A percentile compares a stretch with the other conserved stretches of the same genome.
These are phyloP conservation scores for Nitzschia sp. DNA, from an alignment of 108 stramenopile species.

Conservation along the genomic window DNA sequence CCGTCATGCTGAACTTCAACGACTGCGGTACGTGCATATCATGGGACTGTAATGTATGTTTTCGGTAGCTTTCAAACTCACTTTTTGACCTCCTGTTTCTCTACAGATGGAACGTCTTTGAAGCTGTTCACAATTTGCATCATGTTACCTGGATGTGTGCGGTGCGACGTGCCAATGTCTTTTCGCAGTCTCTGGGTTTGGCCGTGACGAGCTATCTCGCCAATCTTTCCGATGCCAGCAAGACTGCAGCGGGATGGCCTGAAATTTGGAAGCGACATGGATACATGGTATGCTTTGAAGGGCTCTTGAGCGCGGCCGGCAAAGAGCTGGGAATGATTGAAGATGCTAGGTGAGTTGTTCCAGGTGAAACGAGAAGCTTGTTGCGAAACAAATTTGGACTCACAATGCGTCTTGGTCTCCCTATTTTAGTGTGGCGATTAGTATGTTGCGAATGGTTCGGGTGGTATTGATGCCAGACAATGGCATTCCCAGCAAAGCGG, in stretches of 20 bases:
- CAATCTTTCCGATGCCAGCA: conserved; percentile 54
- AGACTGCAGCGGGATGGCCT: conserved; percentile 55
- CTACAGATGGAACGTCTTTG: conserved; percentile 55
- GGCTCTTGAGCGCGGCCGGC: conserved; percentile 83
- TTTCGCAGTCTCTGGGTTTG: conserved; percentile 83
- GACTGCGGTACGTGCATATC: conserved; percentile 15
- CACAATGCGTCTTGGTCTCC: neutral
- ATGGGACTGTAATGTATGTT: neutral
- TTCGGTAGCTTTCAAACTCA: neutral
- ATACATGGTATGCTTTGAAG: conserved; percentile 86
- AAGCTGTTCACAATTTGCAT: conserved; percentile 68
- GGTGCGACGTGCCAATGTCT: conserved; percentile 76
- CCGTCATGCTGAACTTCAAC: conserved; percentile 47
- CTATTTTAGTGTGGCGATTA: conserved; percentile 54
- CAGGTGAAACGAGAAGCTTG: neutral
- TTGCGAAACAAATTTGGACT: neutral
- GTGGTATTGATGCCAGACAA: conserved; percentile 62
- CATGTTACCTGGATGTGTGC: conserved; percentile 81
- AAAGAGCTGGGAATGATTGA: conserved; percentile 91
- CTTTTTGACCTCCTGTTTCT: neutral
- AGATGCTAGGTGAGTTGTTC: conserved; percentile 69
- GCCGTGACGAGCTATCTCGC: conserved; percentile 77
- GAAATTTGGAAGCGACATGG: conserved; percentile 81
- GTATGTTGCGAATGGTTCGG: conserved; percentile 79
- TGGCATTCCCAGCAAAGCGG: conserved; percentile 23